A percentile compares a stretch with the other conserved stretches of the same genome.
Conservation (phyloP, 352 stramenopile species). For the Phytophthora multivora region DNA sequence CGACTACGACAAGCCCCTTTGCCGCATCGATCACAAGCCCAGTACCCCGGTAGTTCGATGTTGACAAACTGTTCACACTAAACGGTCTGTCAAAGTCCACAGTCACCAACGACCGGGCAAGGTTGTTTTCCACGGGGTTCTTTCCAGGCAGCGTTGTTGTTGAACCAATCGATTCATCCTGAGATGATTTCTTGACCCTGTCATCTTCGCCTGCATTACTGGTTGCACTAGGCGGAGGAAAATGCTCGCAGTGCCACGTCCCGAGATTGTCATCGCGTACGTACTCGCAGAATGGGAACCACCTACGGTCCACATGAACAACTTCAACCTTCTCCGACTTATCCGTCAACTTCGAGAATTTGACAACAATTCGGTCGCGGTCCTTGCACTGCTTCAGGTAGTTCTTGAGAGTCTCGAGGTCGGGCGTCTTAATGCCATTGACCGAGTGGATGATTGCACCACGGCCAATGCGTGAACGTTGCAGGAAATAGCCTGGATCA, state of each 20-base stretch:
- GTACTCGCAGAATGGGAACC: slow-evolving; percentile 91
- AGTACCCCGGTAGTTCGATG: slow-evolving; percentile 84
- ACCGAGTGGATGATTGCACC: slow-evolving; percentile 89
- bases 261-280: slow-evolving; percentile 76
- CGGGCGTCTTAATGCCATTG: slow-evolving; percentile 82
- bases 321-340: slow-evolving; percentile 85
- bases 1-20: slow-evolving; percentile 90
- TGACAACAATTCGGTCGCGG: slow-evolving; percentile 83
- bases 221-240: slow-evolving; percentile 34
- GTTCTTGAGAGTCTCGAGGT: slow-evolving; percentile 84
- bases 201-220: slow-evolving; percentile 6
- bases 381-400: slow-evolving; percentile 79
- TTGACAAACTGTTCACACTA: slow-evolving; percentile 86
- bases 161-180: slow-evolving; percentile 56
- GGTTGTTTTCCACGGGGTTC: slow-evolving; percentile 81
- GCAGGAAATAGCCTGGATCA: slow-evolving; percentile 89
- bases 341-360: slow-evolving; percentile 78
- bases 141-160: slow-evolving; percentile 84
- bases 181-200: slow-evolving; percentile 11
- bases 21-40: slow-evolving; percentile 89
- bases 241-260: slow-evolving; percentile 79
- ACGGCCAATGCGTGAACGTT: slow-evolving; percentile 83
- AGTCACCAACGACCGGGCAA: slow-evolving; percentile 83
- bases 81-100: slow-evolving; percentile 88
- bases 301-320: slow-evolving; percentile 90